These are phyloP conservation scores for Colletotrichum sp. DNA, from an alignment of 2,329 filamentous ascomycete species.

Conservation along the genomic window DNA sequence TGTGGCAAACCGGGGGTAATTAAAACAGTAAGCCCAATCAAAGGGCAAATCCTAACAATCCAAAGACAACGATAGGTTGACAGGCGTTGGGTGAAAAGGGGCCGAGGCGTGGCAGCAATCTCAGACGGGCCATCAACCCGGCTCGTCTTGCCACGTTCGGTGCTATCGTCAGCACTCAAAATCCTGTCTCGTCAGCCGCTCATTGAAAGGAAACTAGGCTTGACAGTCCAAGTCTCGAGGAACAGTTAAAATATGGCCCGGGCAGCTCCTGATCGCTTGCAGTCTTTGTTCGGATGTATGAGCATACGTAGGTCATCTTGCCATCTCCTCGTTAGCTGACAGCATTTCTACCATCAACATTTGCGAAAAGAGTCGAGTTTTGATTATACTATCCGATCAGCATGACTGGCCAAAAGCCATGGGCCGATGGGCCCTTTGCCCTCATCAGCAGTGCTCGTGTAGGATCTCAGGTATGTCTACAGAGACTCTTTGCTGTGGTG, in stretches of 20 bases:
- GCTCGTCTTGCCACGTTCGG: not conserved
- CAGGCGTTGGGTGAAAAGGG: not conserved
- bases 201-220: not conserved
- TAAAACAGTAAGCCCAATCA: not conserved
- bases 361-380: not conserved
- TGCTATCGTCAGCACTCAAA: slow-evolving; percentile 8
- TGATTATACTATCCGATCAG: not conserved
- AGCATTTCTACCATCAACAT: not conserved
- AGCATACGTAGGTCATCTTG: not conserved
- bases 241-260: not conserved
- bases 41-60: not conserved
- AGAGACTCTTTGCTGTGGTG: not conserved
- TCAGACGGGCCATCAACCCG: not conserved
- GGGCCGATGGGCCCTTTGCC: slow-evolving; percentile 38
- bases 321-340: not conserved
- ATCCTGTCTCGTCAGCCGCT: not conserved
- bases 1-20: not conserved
- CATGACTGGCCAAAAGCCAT: slow-evolving; percentile 25
- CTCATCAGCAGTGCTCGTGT: slow-evolving; percentile 30
- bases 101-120: not conserved
- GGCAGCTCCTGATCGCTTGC: not conserved
- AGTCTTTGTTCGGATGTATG: not conserved
- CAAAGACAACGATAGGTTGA: not conserved
- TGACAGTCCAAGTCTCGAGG: not conserved
- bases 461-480: slow-evolving; percentile 26